A percentile compares a stretch with the other conserved stretches of the same genome.
Evolutionary conservation across 306 rosid species (phyloP).

Genomic region (Malus orientalis): DNA sequence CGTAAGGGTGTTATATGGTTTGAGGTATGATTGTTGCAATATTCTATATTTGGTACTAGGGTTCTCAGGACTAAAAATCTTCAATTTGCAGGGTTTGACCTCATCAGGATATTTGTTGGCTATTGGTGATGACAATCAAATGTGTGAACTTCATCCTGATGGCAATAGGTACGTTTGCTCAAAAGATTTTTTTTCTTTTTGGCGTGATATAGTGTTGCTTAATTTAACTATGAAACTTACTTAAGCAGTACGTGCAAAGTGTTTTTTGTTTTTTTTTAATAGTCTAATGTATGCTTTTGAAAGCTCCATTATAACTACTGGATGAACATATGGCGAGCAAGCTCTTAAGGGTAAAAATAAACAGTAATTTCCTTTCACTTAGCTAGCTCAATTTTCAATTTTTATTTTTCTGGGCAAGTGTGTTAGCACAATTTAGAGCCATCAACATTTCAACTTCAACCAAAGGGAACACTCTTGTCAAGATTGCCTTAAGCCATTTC

Average conservation of each 20-base stretch:
- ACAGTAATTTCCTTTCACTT: not conserved
- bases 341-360: not conserved
- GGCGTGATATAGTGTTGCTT: not conserved
- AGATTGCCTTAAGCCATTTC: not conserved
- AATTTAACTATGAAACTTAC: not conserved
- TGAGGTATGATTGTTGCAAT: not conserved
- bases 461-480: not conserved
- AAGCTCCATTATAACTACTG: not conserved
- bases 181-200: not conserved
- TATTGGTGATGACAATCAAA: slow-evolving; percentile 73
- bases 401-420: not conserved
- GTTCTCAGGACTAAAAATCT: slow-evolving; percentile 5
- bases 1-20: not conserved
- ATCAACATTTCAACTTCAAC: not conserved
- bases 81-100: slow-evolving; percentile 48
- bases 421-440: not conserved
- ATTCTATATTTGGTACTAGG: not conserved
- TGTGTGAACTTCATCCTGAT: slow-evolving; percentile 93
- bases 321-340: not conserved
- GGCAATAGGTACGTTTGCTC: slow-evolving; percentile 58
- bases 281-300: not conserved
- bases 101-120: slow-evolving; percentile 70
- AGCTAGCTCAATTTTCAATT: not conserved
- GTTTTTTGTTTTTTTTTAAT: not conserved
- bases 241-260: not conserved